phyloP scores from a whole-genome alignment of 2,329 filamentous ascomycete species.

The Sphaerostilbella broomeana region DNA sequence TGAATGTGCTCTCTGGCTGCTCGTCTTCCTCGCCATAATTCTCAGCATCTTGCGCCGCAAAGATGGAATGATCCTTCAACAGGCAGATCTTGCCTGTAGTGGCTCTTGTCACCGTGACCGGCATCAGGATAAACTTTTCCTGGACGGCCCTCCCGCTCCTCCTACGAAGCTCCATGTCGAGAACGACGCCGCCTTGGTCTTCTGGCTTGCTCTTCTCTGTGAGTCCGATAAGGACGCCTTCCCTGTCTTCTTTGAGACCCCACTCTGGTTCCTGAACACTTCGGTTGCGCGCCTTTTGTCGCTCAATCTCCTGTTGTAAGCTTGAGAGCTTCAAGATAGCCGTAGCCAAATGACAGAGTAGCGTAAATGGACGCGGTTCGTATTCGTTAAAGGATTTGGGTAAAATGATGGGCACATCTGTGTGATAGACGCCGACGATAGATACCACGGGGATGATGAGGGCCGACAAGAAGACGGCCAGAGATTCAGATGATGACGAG shows the following conservation, averaged over 20 bases:
- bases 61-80: constrained; percentile 71
- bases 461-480: constrained; percentile 64
- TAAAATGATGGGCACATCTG: constrained; percentile 61
- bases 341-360: constrained; percentile 82
- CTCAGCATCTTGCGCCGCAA: constrained; percentile 39
- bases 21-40: constrained; percentile 39
- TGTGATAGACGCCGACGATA: constrained; percentile 74
- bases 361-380: constrained; percentile 61
- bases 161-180: constrained; percentile 80
- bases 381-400: constrained; percentile 43
- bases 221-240: constrained; percentile 71
- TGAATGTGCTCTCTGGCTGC: constrained; percentile 71
- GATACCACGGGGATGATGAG: constrained; percentile 61
- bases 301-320: constrained; percentile 65
- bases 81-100: constrained; percentile 41
- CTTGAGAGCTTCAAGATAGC: constrained; percentile 69
- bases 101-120: constrained; percentile 15
- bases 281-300: constrained; percentile 68
- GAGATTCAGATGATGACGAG: constrained; percentile 45
- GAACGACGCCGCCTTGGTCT: constrained; percentile 49
- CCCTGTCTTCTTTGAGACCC: constrained; percentile 68
- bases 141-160: constrained; percentile 72
- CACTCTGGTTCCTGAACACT: constrained; percentile 70
- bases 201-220: constrained; percentile 38
- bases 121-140: constrained; percentile 55